Evolutionary conservation across 2,329 filamentous ascomycete genomes (phyloP).

Genomic region (Allantophomopsis lycopodina): DNA sequence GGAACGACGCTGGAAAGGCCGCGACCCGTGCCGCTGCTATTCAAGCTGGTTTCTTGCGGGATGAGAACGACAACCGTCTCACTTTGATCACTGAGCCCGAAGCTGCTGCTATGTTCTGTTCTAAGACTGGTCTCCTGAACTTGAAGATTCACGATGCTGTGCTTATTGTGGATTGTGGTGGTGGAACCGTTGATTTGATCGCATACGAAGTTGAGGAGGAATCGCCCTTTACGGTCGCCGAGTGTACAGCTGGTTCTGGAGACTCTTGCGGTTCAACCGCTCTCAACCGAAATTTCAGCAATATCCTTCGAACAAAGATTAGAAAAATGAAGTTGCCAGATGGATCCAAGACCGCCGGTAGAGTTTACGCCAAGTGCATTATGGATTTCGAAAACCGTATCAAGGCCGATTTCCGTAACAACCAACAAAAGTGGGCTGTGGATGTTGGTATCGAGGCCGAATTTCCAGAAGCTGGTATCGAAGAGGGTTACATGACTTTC

Average conservation of each 20-base stretch:
- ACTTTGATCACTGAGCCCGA: constrained; percentile 94
- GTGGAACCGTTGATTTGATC: constrained; percentile 96
- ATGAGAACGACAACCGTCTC: constrained; percentile 93
- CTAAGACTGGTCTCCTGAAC: constrained; percentile 89
- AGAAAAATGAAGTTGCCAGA: constrained; percentile 98
- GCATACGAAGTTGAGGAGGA: constrained; percentile 98
- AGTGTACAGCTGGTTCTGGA: constrained; percentile 93
- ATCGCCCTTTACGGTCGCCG: constrained; percentile 89
- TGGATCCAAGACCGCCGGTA: constrained; percentile 91
- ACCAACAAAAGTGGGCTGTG: constrained; percentile 97
- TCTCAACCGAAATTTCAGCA: constrained; percentile 95
- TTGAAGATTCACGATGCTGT: constrained; percentile 98
- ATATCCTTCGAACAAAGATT: constrained; percentile 94
- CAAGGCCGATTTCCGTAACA: constrained; percentile 99
- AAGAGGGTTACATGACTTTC: constrained; percentile 99
- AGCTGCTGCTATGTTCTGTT: constrained; percentile 93
- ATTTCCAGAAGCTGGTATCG: constrained; percentile 93
- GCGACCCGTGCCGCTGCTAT: constrained; percentile 92
- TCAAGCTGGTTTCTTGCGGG: constrained; percentile 88
- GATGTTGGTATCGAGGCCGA: constrained; percentile 98
- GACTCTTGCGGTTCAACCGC: constrained; percentile 98
- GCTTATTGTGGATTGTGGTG: constrained; percentile 94
- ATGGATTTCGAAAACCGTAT: constrained; percentile 99
- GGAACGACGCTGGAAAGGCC: constrained; percentile 97
- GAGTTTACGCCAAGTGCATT: constrained; percentile 97